Evolutionary conservation across 345 rosid species (phyloP), one percentile per base, ranked within the genome.

Genomic region (Syzygium jambos): DNA sequence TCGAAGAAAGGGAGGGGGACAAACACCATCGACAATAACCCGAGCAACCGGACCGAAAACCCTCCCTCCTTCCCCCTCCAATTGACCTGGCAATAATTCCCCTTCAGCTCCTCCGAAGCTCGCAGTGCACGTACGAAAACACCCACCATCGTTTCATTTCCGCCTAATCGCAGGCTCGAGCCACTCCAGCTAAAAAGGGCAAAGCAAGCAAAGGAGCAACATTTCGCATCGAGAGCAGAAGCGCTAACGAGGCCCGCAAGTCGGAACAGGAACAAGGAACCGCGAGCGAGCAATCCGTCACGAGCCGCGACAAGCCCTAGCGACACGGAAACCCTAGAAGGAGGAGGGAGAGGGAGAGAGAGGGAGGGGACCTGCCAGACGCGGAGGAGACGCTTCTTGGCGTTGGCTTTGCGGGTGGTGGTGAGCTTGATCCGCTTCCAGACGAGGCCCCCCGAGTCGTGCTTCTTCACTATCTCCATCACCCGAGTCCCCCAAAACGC

Each of bases 351-450:
- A 19, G 56, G 25, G 14, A 11, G 30, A 61, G 63, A 2, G 57
- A 52, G 55, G 16, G 55, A 52, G 54, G 15, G 19, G 61, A 95
- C 99, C 98, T 96, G 98, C 99, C 99, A 97, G 88, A 97, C 97
- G 83, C 98, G 95, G 86, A 88, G 97, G 93, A 97, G 98, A 51
- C 98, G 97, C 88, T 95, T 96, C 95, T 97, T 95, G 90, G 98
- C 98, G 90, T 97, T 97, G 92, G 98, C 96, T 90, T 95, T 96
- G 90, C 98, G 98, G 52, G 99, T 96, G 55, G 97, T 21, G 34
- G 99, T 96, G 84, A 97, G 98, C 89, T 97, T 97, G 86, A 97
- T 97, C 89, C 98, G 89, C 92, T 97, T 97, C 99, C 98, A 97
- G 34, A 96, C 88, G n/a, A 97, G 96, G 51, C 99, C 99, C 21